These are phyloP conservation scores for Podaxis sp. DNA, from an alignment of 768 basidiomycete species.

Conservation along the genomic window DNA sequence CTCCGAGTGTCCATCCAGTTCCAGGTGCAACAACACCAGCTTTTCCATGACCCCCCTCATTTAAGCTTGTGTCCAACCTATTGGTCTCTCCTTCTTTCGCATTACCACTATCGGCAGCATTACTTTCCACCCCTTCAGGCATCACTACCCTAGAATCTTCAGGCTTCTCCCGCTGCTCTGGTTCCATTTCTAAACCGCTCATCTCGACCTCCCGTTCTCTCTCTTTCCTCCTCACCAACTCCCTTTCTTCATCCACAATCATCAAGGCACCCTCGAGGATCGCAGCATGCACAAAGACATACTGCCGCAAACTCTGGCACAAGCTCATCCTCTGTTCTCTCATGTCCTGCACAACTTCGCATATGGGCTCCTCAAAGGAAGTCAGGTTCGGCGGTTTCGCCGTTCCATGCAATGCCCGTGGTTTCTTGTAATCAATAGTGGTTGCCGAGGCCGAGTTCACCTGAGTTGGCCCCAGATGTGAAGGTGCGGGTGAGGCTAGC, in stretches of 20 bases:
- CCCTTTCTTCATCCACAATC: constrained; percentile 70
- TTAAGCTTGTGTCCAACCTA: neutral
- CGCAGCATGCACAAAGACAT: constrained; percentile 88
- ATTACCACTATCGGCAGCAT: constrained; percentile 1
- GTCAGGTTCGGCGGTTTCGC: constrained; percentile 57
- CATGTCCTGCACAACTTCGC: constrained; percentile 86
- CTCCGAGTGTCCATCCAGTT: neutral
- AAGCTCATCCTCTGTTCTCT: constrained; percentile 95
- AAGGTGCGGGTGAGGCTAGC: neutral
- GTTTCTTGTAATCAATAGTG: constrained; percentile 54
- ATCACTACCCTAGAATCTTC: constrained; percentile 4
- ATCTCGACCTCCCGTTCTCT: constrained; percentile 16
- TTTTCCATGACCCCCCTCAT: neutral
- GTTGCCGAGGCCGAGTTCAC: constrained; percentile 16
- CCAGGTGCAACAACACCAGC: neutral
- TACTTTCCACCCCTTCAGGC: neutral
- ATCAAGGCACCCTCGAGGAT: constrained; percentile 77
- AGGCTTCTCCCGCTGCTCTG: constrained; percentile 5
- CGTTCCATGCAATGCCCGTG: constrained; percentile 52
- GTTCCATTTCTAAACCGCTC: constrained; percentile 1
- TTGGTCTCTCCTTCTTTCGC: neutral
- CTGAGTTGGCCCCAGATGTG: neutral
- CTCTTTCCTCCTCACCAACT: constrained; percentile 19
- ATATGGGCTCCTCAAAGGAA: constrained; percentile 71
- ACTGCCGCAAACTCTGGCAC: constrained; percentile 92